These are phyloP conservation scores for Zasmidium citrigriseum DNA, from an alignment of 2,329 filamentous ascomycete genomes.

Conservation along the genomic window DNA sequence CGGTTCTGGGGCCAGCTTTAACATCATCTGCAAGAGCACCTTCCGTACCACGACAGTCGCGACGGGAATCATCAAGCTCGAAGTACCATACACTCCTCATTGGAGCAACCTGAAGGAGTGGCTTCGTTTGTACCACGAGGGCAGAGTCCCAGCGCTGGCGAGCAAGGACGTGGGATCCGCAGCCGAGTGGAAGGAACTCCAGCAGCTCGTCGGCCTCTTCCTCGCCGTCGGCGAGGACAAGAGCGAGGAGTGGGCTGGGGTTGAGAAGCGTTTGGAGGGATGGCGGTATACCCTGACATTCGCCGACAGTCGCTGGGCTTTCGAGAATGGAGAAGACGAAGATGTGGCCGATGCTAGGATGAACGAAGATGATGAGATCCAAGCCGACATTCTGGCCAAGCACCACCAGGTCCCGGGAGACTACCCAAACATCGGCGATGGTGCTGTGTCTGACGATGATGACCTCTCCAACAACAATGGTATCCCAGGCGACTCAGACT, in stretches of 20 bases:
- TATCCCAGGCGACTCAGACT: too few species aligned
- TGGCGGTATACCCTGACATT: not conserved
- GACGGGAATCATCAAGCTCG: not conserved
- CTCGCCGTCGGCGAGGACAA: not conserved
- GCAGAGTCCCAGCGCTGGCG: not conserved
- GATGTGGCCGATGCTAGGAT: too few species aligned
- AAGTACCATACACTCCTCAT: not conserved
- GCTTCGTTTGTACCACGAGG: conserved; percentile 1
- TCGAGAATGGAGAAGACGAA: not conserved
- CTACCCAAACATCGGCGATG: too few species aligned
- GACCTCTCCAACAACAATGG: too few species aligned
- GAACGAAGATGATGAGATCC: too few species aligned
- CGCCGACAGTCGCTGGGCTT: not conserved
- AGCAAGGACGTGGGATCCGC: not conserved
- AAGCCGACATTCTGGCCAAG: too few species aligned
- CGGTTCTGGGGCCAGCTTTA: not conserved
- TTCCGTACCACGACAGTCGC: not conserved
- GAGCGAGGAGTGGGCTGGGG: not conserved
- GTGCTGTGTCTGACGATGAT: too few species aligned
- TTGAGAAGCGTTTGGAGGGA: not conserved
- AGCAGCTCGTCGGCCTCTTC: not conserved
- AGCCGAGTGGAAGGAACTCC: not conserved
- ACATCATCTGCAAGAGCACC: too few species aligned
- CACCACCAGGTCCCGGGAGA: too few species aligned
- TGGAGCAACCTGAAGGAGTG: conserved; percentile 2